Percentiles rank a stretch among this genome's conserved stretches.
Evolutionary conservation across 2,329 filamentous ascomycete genomes (phyloP).

Genomic region (Trichoderma koningii): DNA sequence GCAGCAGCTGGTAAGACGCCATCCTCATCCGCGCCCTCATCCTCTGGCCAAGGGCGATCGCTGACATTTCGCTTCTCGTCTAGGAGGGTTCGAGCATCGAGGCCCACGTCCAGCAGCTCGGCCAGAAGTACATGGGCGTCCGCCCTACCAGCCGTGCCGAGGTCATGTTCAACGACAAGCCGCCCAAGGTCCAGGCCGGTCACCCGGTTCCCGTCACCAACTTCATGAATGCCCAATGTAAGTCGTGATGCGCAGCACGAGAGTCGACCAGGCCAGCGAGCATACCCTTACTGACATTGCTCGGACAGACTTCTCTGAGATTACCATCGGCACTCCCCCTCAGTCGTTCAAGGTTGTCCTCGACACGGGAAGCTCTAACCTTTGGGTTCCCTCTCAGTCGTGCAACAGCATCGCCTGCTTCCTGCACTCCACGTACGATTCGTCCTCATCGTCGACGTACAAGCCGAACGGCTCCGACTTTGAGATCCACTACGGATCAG

Average conservation of each 20-base stretch:
- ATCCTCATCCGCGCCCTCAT: not conserved
- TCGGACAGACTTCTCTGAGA: conserved; percentile 87
- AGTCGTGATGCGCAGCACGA: conserved; percentile 39
- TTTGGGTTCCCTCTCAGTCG: conserved; percentile 91
- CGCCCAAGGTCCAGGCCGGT: conserved; percentile 63
- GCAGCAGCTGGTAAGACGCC: conserved; percentile 79
- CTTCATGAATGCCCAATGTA: conserved; percentile 99
- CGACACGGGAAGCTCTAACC: conserved; percentile 97
- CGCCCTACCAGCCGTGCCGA: conserved; percentile 70
- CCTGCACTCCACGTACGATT: conserved; percentile 96
- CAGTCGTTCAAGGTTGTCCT: conserved; percentile 98
- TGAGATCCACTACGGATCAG: conserved; percentile 93
- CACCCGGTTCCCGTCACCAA: conserved; percentile 91
- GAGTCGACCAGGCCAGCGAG: not conserved
- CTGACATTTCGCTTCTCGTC: conserved; percentile 16
- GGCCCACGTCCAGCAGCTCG: conserved; percentile 76
- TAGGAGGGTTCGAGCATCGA: conserved; percentile 78
- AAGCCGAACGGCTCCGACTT: conserved; percentile 92
- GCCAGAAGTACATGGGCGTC: conserved; percentile 92
- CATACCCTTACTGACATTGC: not conserved
- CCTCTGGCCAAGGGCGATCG: conserved; percentile 8
- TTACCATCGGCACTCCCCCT: conserved; percentile 85
- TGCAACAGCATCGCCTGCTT: conserved; percentile 98
- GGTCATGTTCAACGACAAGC: conserved; percentile 76
- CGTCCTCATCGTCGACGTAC: conserved; percentile 82